Evolutionary conservation across 1,284 basidiomycete species (phyloP), one percentile per base, ranked within the genome.

Genomic region (Trametes versicolor): DNA sequence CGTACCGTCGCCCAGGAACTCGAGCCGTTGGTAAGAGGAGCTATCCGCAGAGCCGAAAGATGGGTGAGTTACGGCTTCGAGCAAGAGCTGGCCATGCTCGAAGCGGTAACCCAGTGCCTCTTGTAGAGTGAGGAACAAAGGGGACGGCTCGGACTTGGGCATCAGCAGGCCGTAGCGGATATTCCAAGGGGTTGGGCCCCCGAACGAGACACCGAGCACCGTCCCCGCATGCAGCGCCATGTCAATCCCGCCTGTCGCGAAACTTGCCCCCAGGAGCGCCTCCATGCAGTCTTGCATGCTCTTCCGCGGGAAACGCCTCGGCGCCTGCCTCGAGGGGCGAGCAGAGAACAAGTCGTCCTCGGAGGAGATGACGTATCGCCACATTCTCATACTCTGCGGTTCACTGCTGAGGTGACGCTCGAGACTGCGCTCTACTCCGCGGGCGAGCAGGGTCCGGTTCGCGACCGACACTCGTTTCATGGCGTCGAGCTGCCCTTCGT

Each of bases 211-310:
- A 0, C 88, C 88, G 23, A 96, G 78, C 4, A 83, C 80, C 1
- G 82, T 82, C 10, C 93, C 93, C 7, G 87, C 78, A n/a, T 78
- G 81, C 57, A 96, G 77, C 1, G 90, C 87, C 80, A 87, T 85
- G 19, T 82, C 75, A 37, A 95, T 85, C 0, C 93, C 92, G 12
- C 91, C 92, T 8, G 85, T 82, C 10, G 88, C 68, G 71, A 89
- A 94, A 39, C 86, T 84, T 0, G 92, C 93, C 12, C 93, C 94
- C 1, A 96, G 78, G 2, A 87, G 82, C 0, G 94, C 90, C 74
- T 96, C 94, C 86, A 94, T 91, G 70, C 91, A 93, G 73, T 96
- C 94, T 71, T 94, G 93, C 65, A 95, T 77, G 72, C 91, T 90
- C 64, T 92, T 79, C 41, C 91, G 82, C 4, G 90, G 85, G 66